Evolutionary conservation across 768 basidiomycete genomes (phyloP).

Genomic region (Boletellus ananas): DNA sequence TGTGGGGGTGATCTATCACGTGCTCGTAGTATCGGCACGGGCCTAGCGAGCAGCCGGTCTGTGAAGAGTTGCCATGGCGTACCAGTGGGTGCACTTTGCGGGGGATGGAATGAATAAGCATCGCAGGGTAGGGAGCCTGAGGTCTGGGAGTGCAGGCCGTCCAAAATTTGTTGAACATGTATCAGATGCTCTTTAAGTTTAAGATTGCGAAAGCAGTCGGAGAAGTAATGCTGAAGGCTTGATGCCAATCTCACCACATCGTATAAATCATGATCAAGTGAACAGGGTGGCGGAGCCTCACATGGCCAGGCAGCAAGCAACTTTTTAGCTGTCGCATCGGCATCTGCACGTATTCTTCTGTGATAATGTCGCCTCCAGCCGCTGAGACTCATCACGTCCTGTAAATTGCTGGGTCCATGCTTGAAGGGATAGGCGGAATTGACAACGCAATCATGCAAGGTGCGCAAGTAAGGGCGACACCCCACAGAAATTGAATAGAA

Average conservation of each 20-base stretch:
- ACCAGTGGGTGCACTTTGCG: background rate
- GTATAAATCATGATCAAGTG: constrained; percentile 1
- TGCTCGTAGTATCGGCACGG: background rate
- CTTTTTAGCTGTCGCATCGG: background rate
- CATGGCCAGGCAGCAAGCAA: background rate
- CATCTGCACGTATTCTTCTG: background rate
- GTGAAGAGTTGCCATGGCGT: background rate
- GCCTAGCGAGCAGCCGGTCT: constrained; percentile 2
- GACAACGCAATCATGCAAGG: background rate
- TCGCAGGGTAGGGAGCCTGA: background rate
- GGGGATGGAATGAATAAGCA: background rate
- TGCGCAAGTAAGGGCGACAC: background rate
- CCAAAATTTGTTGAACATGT: background rate
- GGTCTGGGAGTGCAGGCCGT: background rate
- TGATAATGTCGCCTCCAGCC: too few species aligned
- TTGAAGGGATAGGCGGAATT: too few species aligned
- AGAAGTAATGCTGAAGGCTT: background rate
- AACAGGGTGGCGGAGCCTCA: background rate
- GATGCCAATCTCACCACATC: background rate
- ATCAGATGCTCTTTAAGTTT: background rate
- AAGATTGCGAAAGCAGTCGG: background rate
- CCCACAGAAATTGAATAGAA: constrained; percentile 4
- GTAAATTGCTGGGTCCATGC: too few species aligned
- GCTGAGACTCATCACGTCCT: too few species aligned
- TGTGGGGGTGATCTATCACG: background rate